A percentile compares a stretch with the other conserved stretches of the same genome.
These are phyloP conservation scores for Plasmodium relictum DNA, from an alignment of 169 alveolate genomes.

Conservation along the genomic window DNA sequence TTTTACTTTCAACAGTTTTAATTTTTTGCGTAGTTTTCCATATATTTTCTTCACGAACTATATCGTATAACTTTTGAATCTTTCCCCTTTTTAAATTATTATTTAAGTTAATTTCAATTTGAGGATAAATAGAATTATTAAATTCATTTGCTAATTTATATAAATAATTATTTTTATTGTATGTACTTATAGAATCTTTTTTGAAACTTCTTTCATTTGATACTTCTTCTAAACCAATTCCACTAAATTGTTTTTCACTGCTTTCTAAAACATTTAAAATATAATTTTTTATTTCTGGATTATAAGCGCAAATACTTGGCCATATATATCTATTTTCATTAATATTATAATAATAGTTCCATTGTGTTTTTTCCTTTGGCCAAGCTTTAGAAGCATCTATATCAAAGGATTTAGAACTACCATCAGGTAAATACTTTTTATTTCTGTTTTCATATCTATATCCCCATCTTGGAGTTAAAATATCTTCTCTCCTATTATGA, in stretches of 20 bases:
- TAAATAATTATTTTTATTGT: slow-evolving; percentile 45
- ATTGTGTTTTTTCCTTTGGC: slow-evolving; percentile 79
- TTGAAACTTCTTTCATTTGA: slow-evolving; percentile 41
- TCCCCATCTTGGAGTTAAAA: slow-evolving; percentile 87
- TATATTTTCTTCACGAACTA: slow-evolving; percentile 78
- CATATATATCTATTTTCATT: slow-evolving; percentile 82
- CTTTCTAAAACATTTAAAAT: slow-evolving; percentile 82
- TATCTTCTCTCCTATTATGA: slow-evolving; percentile 85
- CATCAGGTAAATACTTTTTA: slow-evolving; percentile 76
- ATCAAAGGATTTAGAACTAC: slow-evolving; percentile 81
- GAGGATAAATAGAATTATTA: slow-evolving; percentile 64
- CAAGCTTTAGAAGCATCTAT: slow-evolving; percentile 79
- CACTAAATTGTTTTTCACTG: slow-evolving; percentile 80
- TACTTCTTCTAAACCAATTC: slow-evolving; percentile 79
- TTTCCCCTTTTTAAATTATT: slow-evolving; percentile 51
- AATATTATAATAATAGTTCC: slow-evolving; percentile 77
- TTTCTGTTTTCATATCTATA: slow-evolving; percentile 79
- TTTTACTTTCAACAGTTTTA: slow-evolving; percentile 79
- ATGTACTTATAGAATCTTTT: slow-evolving; percentile 31
- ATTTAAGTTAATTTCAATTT: slow-evolving; percentile 15
- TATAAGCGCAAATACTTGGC: slow-evolving; percentile 82
- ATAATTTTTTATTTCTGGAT: slow-evolving; percentile 79
- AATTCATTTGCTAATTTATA: slow-evolving; percentile 60
- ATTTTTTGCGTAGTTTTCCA: slow-evolving; percentile 81
- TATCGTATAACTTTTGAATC: slow-evolving; percentile 78